Base-by-base conservation (phyloP, 2,329 filamentous ascomycete species). In the Pseudopithomyces maydicus region DNA sequence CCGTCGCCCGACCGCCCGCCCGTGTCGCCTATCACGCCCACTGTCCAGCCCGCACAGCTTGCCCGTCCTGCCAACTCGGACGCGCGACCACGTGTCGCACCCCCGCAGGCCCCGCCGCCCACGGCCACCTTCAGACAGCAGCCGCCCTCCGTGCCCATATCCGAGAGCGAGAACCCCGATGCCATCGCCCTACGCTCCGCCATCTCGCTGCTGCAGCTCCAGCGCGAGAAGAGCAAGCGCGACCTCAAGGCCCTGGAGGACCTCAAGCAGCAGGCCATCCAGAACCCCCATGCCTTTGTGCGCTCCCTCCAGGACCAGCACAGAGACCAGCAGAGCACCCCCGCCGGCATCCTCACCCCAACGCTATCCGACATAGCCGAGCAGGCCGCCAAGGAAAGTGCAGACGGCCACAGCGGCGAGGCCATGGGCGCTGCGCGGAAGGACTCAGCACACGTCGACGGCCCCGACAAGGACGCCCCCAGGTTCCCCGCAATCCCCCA, bases 151-250 rank as follows among this genome's bases (percentile, higher is more conserved):
- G 70, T 78, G 42, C 77, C 80, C 7, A 81, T 83, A 63, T 77
- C 77, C 19, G 77, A 78, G 63, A 77, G 76, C 57, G 78, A 81
- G 49, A 96, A 96, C 70, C 88, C 91, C 7, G 94, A 98, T 79
- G 92, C 90, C 22, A 89, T 97, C 58, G 94, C 94, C 5, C 83
- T 97, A 57, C 88, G 89, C 63, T 91, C 90, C 23, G 91, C 93
- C 44, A 92, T 97, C 58, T 89, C 91, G 8, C 88, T 97, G 50
- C 81, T 98, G 45, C 92, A 96, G 78, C 83, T 96, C 63, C 94
- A 98, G 79, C 88, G 88, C 62, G 87, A 88, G 69, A 90, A 90
- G 72, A 91, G 91, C 39, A 80, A 87, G 48, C 84, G 85, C 45
- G 93, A 97, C 77, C 88, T 97, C 50, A 84, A 85, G 64, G 79